A percentile compares a stretch with the other conserved stretches of the same genome.
Evolutionary conservation across 139 green algal genomes (phyloP).

Genomic region (Nannochloris sp.): DNA sequence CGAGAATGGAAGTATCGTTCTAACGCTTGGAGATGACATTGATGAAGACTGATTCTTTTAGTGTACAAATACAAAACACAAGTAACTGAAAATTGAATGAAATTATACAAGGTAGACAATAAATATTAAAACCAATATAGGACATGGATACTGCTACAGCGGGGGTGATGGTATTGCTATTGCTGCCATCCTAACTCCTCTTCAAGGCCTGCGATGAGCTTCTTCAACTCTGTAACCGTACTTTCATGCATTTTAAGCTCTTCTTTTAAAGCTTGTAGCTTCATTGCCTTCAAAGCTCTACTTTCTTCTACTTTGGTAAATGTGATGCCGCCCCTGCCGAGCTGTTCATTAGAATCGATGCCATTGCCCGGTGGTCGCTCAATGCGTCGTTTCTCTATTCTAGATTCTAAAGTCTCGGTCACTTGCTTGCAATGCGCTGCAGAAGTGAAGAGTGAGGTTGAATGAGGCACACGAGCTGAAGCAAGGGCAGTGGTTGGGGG

Average conservation of each 20-base stretch:
- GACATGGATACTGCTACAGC: too few species aligned
- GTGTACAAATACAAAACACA: too few species aligned
- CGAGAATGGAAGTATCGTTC: too few species aligned
- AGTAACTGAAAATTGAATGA: too few species aligned
- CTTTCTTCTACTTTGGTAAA: conserved; percentile 2
- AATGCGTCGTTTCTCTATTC: conserved; percentile 3
- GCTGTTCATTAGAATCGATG: neutral
- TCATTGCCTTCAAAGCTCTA: conserved; percentile 1
- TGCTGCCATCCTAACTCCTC: conserved; percentile 11
- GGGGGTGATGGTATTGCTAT: too few species aligned
- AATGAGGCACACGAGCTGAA: neutral
- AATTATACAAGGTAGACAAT: too few species aligned
- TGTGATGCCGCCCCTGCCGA: conserved; percentile 2
- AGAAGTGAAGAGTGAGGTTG: neutral
- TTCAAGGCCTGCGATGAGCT: conserved; percentile 10
- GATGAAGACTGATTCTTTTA: too few species aligned
- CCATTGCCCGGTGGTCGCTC: neutral
- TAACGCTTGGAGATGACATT: too few species aligned
- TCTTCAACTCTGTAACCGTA: conserved; percentile 9
- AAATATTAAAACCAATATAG: too few species aligned
- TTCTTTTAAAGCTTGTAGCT: conserved; percentile 18
- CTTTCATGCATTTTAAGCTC: conserved; percentile 15
- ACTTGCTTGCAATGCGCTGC: neutral
- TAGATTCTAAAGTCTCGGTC: neutral
- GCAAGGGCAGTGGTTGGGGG: neutral